These are phyloP conservation scores for Cucurbita moschata DNA, from an alignment of 306 rosid species.

Conservation along the genomic window DNA sequence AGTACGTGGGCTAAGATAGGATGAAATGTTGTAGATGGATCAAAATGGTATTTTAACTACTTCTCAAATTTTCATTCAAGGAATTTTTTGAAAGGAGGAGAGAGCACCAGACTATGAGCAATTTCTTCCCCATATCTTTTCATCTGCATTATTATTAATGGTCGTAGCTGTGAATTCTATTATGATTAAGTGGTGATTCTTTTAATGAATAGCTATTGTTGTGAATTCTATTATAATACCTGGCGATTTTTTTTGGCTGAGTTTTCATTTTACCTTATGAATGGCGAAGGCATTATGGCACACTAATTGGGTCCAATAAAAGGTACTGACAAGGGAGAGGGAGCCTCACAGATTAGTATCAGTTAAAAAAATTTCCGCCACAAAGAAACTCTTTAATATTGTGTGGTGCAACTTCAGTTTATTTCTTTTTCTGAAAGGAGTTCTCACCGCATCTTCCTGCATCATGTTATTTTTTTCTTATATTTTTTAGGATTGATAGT, in stretches of 20 bases:
- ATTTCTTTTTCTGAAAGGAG: background rate
- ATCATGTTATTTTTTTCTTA: background rate
- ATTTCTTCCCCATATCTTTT: too few species aligned
- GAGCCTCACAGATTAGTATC: background rate
- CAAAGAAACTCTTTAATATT: background rate
- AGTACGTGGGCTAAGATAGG: too few species aligned
- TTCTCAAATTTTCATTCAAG: too few species aligned
- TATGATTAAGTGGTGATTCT: background rate
- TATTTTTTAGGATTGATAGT: background rate
- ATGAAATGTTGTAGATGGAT: too few species aligned
- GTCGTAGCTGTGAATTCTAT: background rate
- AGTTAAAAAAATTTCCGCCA: background rate
- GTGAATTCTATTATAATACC: too few species aligned
- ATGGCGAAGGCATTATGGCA: background rate
- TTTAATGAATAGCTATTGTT: background rate
- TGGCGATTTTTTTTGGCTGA: too few species aligned
- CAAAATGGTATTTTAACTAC: too few species aligned
- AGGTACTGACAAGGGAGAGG: background rate
- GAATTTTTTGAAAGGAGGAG: too few species aligned
- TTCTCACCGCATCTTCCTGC: background rate
- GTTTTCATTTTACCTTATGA: background rate
- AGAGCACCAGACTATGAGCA: too few species aligned
- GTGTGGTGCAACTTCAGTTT: background rate
- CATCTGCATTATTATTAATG: too few species aligned
- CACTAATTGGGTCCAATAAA: background rate